Base-by-base conservation (phyloP, 441 rosid genomes). In the Manihot esculenta region DNA sequence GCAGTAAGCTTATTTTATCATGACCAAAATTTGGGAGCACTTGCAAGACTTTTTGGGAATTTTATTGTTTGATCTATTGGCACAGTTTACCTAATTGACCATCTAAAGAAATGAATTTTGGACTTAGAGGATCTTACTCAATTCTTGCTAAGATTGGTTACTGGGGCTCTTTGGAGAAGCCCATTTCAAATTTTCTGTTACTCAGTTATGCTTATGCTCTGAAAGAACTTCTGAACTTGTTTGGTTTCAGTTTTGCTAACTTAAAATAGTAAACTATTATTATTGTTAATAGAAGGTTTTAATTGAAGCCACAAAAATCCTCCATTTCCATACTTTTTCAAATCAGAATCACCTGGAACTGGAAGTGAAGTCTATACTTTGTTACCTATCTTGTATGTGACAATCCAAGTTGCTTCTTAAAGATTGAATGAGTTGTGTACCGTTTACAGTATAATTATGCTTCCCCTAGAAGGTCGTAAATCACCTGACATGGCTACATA, bases 331-430 rank as follows among this genome's bases (percentile, higher is more conserved):
- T 70, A 49, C 60, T 14, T 51, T 51, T 62, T 17, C 51, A 61
- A 44, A 26, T 49, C 17, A 62, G 50, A 71, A 51, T 62, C 74
- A 62, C 35, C 18, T 23, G 51, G 66, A 61, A 21, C n/a, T n/a
- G n/a, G n/a, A n/a, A n/a, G n/a, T n/a, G n/a, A n/a, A n/a, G n/a
- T n/a, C n/a, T n/a, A n/a, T n/a, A n/a, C n/a, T n/a, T n/a, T n/a
- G n/a, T n/a, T n/a, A n/a, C 38, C 6, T 3, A 58, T 45, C 26
- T 45, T 45, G 47, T 27, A 7, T 41, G 27, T 44, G 41, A 27
- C 33, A 42, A 6, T 53, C 14, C 26, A 55, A 9, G 49, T 45
- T 59, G 27, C n/a, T 65, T 63, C 54, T 24, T 63, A 26, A 11
- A 26, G 7, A 15, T 48, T 18, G 26, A n/a, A 26, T 8, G 53